Base-by-base conservation (phyloP, 257 asterid species). In the Pogostemon cablin region DNA sequence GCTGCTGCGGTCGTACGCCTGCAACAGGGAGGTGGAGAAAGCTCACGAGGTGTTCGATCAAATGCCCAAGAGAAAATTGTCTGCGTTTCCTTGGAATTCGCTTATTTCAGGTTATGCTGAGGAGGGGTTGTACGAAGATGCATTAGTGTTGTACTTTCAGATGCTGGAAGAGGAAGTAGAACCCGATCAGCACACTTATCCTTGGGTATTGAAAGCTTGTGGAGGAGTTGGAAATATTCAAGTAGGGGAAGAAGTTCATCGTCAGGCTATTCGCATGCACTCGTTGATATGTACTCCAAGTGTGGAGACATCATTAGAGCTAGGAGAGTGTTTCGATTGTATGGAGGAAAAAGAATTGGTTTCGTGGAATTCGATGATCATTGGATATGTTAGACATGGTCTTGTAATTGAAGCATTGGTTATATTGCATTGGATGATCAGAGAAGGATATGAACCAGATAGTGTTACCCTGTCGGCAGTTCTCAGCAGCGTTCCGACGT, bases 111-210 rank as follows among this genome's bases (percentile, higher is more conserved):
- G 97, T 0, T 93, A 93, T 62, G 84, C 86, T 0, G 91, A 87
- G 66, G 65, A 11, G 75, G 89, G 92, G 7, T 74, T 79, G 52
- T 72, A 82, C 68, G 97, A 92, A 75, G 97, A 92, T 68, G 95
- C 97, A 4, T 53, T 92, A 86, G 91, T 96, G 2, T 41, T 93
- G 81, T 93, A 86, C 62, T 87, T 93, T 40, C 98, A 93, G 81
- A 93, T 93, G 98, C 89, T 80, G 61, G 98, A 93, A 50, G 98
- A 90, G 53, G 95, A 84, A 8, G 90, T 93, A 34, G 84, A 82
- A 63, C 97, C 97, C 1, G 95, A 90, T 52, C 68, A 79, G 67
- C 78, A 86, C 89, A 90, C 97, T 17, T 93, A 86, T 59, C 96
- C 97, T 9, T 86, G 98, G 47, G 97, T 81, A 66, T 71, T 90